Conservation (phyloP, 2,329 filamentous ascomycete species). For the Colletotrichum filicis region DNA sequence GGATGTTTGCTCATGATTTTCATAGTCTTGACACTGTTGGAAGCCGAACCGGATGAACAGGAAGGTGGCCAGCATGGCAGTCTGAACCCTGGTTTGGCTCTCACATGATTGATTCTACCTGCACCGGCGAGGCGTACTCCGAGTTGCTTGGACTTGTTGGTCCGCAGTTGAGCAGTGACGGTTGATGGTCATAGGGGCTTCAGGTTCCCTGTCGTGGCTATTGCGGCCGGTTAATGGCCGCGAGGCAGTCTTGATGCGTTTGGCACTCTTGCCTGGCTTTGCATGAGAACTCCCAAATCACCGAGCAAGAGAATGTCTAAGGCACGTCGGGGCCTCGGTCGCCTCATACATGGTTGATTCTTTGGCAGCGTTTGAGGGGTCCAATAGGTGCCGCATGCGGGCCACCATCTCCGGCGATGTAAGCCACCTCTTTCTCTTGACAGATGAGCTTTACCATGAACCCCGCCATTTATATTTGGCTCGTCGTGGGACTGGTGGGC, state of each 20-base stretch:
- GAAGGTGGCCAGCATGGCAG: background rate
- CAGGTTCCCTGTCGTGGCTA: background rate
- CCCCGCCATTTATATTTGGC: background rate
- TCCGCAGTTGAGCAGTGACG: background rate
- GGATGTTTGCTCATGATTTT: background rate
- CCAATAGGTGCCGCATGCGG: background rate
- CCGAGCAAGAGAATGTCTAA: too few relatives aligned
- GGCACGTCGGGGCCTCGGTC: too few relatives aligned
- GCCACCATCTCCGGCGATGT: background rate
- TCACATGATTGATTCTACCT: conserved; percentile 1
- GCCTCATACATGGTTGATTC: too few relatives aligned
- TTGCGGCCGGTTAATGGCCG: background rate
- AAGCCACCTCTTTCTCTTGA: background rate
- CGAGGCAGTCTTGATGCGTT: background rate
- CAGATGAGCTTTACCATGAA: background rate
- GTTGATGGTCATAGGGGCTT: background rate
- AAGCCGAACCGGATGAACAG: background rate
- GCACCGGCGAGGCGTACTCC: background rate
- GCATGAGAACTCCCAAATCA: background rate
- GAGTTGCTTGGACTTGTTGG: background rate
- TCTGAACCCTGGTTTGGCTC: background rate
- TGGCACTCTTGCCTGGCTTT: background rate
- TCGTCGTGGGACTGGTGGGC: background rate
- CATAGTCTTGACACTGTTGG: background rate
- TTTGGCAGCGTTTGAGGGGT: background rate